Conservation (phyloP, 2,329 filamentous ascomycete genomes). For the Colletotrichum gloeosporioides region DNA sequence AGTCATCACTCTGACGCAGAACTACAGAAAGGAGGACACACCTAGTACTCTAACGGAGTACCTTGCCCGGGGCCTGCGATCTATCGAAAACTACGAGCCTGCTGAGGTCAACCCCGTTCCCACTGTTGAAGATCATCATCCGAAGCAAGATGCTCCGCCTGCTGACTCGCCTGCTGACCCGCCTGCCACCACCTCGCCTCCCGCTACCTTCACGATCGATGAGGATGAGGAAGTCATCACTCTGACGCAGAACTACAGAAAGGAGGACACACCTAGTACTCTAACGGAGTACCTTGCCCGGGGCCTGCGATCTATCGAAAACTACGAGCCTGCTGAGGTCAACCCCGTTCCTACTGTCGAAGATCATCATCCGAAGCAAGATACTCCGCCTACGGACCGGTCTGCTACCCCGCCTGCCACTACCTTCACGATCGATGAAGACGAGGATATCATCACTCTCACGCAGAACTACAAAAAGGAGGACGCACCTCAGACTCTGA, state of each 20-base stretch:
- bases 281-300: background rate
- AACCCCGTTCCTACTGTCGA: background rate
- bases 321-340: background rate
- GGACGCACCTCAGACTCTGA: background rate
- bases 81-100: background rate
- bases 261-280: background rate
- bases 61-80: background rate
- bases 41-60: background rate
- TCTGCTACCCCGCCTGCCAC: background rate
- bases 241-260: background rate
- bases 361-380: background rate
- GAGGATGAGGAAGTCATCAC: background rate
- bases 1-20: background rate
- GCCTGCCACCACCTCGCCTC: too few relatives aligned
- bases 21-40: background rate
- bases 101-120: background rate
- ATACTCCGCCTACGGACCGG: background rate
- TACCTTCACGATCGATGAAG: background rate
- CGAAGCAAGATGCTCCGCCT: background rate
- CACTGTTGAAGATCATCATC: background rate
- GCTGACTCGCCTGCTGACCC: background rate
- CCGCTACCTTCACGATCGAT: background rate
- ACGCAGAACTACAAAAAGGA: background rate
- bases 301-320: background rate
- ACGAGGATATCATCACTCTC: background rate